phyloP scores from a whole-genome alignment of 1,139 yeast genomes.

The Candida mesenterica region DNA sequence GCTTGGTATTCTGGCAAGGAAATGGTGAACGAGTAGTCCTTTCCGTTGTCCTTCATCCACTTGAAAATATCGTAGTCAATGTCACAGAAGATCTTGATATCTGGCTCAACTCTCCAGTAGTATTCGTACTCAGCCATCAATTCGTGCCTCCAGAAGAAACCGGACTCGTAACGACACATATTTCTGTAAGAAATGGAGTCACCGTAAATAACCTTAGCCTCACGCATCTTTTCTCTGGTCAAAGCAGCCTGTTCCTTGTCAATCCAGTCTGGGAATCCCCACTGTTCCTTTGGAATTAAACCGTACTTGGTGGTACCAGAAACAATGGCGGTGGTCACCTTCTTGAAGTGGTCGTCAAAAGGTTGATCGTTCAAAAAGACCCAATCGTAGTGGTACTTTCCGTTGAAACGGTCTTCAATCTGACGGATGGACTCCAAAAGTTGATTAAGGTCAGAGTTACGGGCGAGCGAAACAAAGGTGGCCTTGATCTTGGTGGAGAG shows the following conservation, averaged over 20 bases:
- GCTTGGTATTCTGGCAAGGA: conserved; percentile 79
- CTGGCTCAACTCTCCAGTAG: conserved; percentile 96
- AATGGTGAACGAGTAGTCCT: conserved; percentile 76
- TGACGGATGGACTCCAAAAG: conserved; percentile 42
- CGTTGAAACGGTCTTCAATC: conserved; percentile 46
- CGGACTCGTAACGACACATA: conserved; percentile 92
- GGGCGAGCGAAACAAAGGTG: conserved; percentile 45
- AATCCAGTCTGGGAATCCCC: conserved; percentile 57
- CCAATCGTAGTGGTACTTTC: conserved; percentile 45
- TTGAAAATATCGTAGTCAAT: conserved; percentile 79
- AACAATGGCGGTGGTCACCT: conserved; percentile 30
- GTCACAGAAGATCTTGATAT: conserved; percentile 73
- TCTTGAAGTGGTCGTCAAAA: conserved; percentile 40
- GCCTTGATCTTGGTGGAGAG: conserved; percentile 36
- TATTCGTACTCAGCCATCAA: conserved; percentile 70
- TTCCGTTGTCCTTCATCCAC: conserved; percentile 72
- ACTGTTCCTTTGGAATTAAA: conserved; percentile 44
- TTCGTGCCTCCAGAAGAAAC: conserved; percentile 81
- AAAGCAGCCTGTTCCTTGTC: conserved; percentile 57
- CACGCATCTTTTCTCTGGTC: conserved; percentile 49
- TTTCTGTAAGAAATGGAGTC: conserved; percentile 64
- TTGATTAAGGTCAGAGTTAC: conserved; percentile 38
- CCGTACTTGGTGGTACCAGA: conserved; percentile 46
- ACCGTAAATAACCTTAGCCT: conserved; percentile 59
- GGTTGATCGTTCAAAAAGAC: conserved; percentile 46